Base-by-base conservation (phyloP, 1,284 basidiomycete genomes). In the Rhizopogon parksii region DNA sequence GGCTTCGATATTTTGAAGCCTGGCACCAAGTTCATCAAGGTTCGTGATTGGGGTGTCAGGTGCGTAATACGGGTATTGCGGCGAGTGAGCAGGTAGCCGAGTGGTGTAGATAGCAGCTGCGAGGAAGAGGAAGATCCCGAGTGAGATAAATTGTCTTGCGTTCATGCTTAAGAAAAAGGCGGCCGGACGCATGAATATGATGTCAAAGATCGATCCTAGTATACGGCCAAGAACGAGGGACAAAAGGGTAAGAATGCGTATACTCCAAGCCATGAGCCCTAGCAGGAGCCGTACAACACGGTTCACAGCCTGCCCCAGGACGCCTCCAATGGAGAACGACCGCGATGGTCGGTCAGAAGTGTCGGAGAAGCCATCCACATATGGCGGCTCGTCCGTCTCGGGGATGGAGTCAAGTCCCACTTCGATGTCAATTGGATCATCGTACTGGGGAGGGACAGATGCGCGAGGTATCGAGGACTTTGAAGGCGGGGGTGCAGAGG, bases 1-100 rank as follows among this genome's bases (percentile, higher is more conserved):
- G 36, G 67, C 73, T 66, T 91, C 88, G 24, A 91, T 73, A 39
- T 73, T 71, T 52, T 78, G 74, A 3, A 95, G 70, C 8, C 91
- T 81, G 1, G 74, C 71, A 2, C 84, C 73, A 17, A 94, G 71
- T 54, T 89, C 89, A 4, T 81, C 78, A 43, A 92, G 71, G 59
- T 87, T 79, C 8, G 76, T 74, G 1, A 83, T 80, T 5, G 87
- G 85, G 5, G 74, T 61, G 6, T 78, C 73, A 0, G 88, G 84
- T 7, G 78, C 66, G 12, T 66, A 57, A 59, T 73, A 75, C 19
- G 66, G 57, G 35, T 58, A 57, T 27, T 60, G 47, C 50, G 57
- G 57, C 51, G 47, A 55, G 54, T 36, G 53, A 52, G 55, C 53
- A 51, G 67, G 58, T 46, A 67, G 52, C 11, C 30, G 76, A 24